Evolutionary conservation across 306 rosid genomes (phyloP), one percentile per base, ranked within the genome.

Genomic region (Ormosia emarginata): DNA sequence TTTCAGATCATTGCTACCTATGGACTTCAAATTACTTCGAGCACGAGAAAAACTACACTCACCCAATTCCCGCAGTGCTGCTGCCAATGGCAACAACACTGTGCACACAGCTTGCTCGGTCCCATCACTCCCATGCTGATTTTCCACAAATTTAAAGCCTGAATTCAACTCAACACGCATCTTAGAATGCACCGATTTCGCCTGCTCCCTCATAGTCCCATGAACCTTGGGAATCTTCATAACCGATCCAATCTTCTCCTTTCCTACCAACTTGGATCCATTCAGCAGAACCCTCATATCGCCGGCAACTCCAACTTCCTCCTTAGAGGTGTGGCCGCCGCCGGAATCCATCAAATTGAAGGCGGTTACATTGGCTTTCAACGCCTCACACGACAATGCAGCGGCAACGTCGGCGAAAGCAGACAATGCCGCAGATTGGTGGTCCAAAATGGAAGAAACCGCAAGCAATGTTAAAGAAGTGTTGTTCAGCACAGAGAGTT

Each of bases 181-280:
- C 75, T 78, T 78, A 0, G 98, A 88, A 77, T 90, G 99, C 79
- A 95, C 62, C 40, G 46, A 78, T 79, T 91, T 93, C 41, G 71
- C 90, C 24, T 81, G 92, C 84, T 86, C 80, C 75, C 98, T 90
- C 71, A 90, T 30, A 59, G 83, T 61, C 12, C 90, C 98, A n/a
- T 95, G 94, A 80, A 85, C 69, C 58, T 86, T 85, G 7, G 90
- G 88, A 78, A 93, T 82, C 67, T 52, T 87, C 1, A 81, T 79
- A 12, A 90, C 85, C 0, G 88, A 83, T 11, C 49, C 87, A 46
- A 39, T 52, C 68, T 75, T 76, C 39, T 77, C 90, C 85, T 89
- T 91, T 5, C 99, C 99, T 8, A 92, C 93, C 80, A 90, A 49
- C 82, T 92, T 95, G 5, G 97, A 95, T 10, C 97, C 99, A 53